Conservation (phyloP, 1,139 yeast genomes). For the Candida labiduridarum region DNA sequence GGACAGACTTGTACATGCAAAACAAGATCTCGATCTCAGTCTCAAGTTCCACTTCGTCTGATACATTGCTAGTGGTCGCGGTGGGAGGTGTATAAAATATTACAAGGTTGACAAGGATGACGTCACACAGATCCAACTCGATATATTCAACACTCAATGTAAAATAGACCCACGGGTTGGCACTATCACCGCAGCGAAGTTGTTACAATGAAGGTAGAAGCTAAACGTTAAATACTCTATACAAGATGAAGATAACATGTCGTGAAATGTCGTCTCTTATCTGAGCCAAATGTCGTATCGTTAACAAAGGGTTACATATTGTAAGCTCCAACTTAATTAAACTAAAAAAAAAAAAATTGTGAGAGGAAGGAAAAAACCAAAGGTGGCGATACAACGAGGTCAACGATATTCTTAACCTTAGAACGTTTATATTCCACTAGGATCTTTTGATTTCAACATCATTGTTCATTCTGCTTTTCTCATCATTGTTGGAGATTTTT, state of each 20-base stretch:
- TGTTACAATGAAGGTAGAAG: too few species aligned
- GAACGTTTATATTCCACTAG: background rate
- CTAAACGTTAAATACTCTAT: too few species aligned
- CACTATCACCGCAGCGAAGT: too few species aligned
- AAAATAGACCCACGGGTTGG: too few species aligned
- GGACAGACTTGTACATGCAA: too few species aligned
- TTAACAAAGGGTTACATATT: background rate
- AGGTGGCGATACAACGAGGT: slow-evolving; percentile 1
- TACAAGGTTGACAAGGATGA: too few species aligned
- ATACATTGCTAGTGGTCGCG: too few species aligned
- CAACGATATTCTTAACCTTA: background rate
- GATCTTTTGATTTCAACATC: background rate
- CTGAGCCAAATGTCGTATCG: background rate
- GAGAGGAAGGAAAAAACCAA: background rate
- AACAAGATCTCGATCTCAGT: too few species aligned
- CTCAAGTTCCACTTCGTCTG: too few species aligned
- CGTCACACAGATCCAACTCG: too few species aligned
- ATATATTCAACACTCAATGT: too few species aligned
- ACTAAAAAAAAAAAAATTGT: background rate
- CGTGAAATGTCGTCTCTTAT: background rate
- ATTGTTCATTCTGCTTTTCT: background rate
- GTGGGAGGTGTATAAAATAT: too few species aligned
- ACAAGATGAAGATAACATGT: background rate
- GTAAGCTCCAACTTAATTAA: background rate
- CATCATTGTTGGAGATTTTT: background rate